phyloP scores from a whole-genome alignment of 1,284 basidiomycete genomes.

The Ustilago loliicola region DNA sequence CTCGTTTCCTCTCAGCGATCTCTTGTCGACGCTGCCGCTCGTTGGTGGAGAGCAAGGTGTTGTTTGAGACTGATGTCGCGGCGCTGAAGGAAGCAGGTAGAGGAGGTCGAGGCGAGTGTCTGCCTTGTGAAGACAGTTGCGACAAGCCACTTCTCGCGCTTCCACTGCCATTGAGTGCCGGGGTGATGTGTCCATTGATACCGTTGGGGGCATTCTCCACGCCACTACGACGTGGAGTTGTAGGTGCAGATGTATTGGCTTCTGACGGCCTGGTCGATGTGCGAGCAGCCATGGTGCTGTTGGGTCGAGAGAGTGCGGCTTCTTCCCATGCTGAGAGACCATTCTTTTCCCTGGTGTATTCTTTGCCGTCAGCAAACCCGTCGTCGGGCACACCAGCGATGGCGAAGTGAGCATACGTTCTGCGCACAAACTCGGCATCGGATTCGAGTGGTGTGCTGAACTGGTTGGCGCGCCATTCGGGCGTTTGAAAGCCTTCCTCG shows the following conservation, averaged over 20 bases:
- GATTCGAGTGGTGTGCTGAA: constrained; percentile 46
- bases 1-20: constrained; percentile 42
- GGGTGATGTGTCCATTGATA: constrained; percentile 9
- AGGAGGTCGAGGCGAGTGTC: not conserved
- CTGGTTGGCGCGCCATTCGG: constrained; percentile 28
- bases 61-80: constrained; percentile 18
- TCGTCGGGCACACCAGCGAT: constrained; percentile 59
- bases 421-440: constrained; percentile 62
- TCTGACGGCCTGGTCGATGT: not conserved
- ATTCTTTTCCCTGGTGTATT: constrained; percentile 62
- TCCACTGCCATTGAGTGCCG: constrained; percentile 8
- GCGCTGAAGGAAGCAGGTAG: constrained; percentile 14
- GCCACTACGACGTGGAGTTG: not conserved
- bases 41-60: constrained; percentile 36
- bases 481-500: constrained; percentile 25
- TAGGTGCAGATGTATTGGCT: not conserved
- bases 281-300: constrained; percentile 12
- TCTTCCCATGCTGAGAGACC: constrained; percentile 56
- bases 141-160: constrained; percentile 15
- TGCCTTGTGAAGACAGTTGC: not conserved
- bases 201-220: not conserved
- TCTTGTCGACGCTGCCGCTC: constrained; percentile 42
- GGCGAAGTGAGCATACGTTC: constrained; percentile 65
- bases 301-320: constrained; percentile 29
- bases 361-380: constrained; percentile 63